Base-by-base conservation (phyloP, 202 grass and related monocot genomes). In the Alloteropsis angusta region DNA sequence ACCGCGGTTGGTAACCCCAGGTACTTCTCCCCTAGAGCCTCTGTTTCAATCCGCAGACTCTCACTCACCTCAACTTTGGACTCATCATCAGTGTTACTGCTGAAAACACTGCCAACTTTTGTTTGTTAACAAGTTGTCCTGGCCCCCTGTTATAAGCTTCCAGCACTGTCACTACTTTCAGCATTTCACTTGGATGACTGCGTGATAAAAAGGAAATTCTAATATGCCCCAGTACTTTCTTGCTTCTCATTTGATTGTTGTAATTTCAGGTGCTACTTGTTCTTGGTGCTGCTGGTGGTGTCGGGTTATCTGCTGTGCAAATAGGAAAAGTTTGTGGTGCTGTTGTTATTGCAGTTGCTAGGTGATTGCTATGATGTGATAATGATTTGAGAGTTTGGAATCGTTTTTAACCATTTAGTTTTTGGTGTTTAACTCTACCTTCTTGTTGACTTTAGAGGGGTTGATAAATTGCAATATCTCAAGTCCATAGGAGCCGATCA, bases 241-340 rank as follows among this genome's bases (percentile, higher is more conserved):
- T 70, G n/a, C 9, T 49, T 83, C 56, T 65, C 17, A 34, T 70
- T 61, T 71, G n/a, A 32, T 35, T 48, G 65, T 34, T 78, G 22
- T 74, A 56, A 81, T 86, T 88, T 69, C 83, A 97, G 95, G 95
- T 94, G 77, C 74, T 97, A 72, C 95, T 97, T 85, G 87, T 97
- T 83, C 89, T 97, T 65, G 95, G 95, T 83, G 95, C 95, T 78
- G 95, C 91, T 79, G 91, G 95, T 22, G 95, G 95, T 83, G 95
- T 94, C 26, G 95, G 95, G 53, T 56, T 81, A 69, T 97, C 95
- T 39, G 91, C 95, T 57, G 81, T 97, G 82, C 95, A 97, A 69
- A 97, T 97, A 82, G 95, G 95, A 74, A 97, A 97, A 97, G 87
- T 94, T 81, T 92, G 81, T 65, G 89, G 95, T 83, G 83, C 91